Base-by-base conservation (phyloP, 2,329 filamentous ascomycete genomes). In the Teratosphaeria zuluensis region DNA sequence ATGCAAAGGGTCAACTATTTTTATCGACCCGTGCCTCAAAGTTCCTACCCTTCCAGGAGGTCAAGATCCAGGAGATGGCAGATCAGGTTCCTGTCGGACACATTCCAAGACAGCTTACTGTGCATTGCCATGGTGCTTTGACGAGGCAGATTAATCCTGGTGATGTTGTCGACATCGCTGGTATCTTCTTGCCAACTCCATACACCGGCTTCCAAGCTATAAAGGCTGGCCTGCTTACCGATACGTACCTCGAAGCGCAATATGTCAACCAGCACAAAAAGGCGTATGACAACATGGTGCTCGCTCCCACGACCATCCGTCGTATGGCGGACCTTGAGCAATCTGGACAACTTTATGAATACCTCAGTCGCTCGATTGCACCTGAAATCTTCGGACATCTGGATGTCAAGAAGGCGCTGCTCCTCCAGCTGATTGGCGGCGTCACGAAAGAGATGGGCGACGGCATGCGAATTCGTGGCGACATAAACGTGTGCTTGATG, bases 201-300 rank as follows among this genome's bases (percentile, higher is more conserved):
- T 99, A 99, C 73, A 99, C 94, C n/a, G 94, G 94, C 51, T 99
- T 99, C 81, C 88, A 95, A 76, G 95, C 94, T 3, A 96, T 99
- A 77, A 88, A 89, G 65, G 94, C 94, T 30, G 94, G 94, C 59
- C 83, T 99, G n/a, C 77, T 99, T 61, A 99, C 94, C 35, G 94
- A 99, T 70, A 99, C 94, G 1, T 99, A 96, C 71, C 79, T 99
- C 12, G 94, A 99, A 76, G 94, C 92, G 4, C 94, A 99, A 72
- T 82, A 95, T 70, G 86, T 99, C 53, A 85, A 85, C 51, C 94
- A 99, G 73, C 94, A 99, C 81, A 99, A 99, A 78, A 96, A 96
- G 76, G 92, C 92, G 0, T 99, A 99, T 74, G 90, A 95, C 64
- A 88, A 95, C 68, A 90, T 96, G 78, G 82, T 86, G 31, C 84